Base-by-base conservation (phyloP, 345 rosid species). In the Salix viminalis region DNA sequence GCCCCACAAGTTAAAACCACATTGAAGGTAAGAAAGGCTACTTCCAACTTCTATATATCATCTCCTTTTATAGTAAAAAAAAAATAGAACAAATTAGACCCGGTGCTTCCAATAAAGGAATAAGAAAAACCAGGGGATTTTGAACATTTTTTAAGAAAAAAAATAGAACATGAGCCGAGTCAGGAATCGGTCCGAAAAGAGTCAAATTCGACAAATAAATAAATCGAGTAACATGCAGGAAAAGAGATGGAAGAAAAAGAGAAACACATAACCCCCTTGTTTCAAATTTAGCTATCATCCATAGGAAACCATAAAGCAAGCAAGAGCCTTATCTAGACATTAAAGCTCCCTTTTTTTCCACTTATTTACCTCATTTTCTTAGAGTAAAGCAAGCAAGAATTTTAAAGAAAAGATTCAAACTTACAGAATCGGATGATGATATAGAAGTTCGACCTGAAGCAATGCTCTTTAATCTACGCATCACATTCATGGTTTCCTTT, bases 391-490 rank as follows among this genome's bases (percentile, higher is more conserved):
- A 62, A 58, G 64, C 28, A 23, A 10, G 64, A 23, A 58, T 23
- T 58, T 56, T 50, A 4, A 60, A 41, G 34, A 12, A 3, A 4
- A 67, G 7, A 28, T 28, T 19, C 41, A 37, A 58, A 71, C 89
- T 85, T 77, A 92, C 99, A 42, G 93, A 88, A 82, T 96, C 96
- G 68, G 98, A 94, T 39, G 98, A 91, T 28, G 98, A 91, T 34
- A 86, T 56, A 16, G 94, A 96, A 68, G 87, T 78, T 19, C 97
- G 98, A 67, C 96, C 98, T 24, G 99, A 96, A 41, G 99, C 98
- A 73, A 94, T 88, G 94, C 97, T 94, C 87, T 92, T 94, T 76
- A 96, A 89, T 48, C 99, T 89, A 62, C 97, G 98, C 91, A 96
- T 86, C 86, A 96, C 90, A 86, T 91, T 91, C 98, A 94, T 96